Conservation (phyloP, 352 stramenopile species). For the Globisporangium perplexum region DNA sequence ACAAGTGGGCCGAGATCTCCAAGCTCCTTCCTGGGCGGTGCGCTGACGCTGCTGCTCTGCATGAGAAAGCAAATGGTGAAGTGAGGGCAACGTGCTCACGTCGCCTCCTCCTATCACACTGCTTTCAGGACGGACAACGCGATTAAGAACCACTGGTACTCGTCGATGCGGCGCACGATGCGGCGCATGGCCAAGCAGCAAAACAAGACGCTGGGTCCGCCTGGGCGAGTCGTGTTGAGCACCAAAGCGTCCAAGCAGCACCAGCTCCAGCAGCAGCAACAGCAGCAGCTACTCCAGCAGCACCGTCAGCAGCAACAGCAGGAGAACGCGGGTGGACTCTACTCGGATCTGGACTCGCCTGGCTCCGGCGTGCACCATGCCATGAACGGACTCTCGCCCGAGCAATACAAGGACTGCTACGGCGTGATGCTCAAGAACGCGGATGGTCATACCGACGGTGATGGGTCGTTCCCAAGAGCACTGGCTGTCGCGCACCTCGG, state of each 20-base stretch:
- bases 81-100: too few species aligned
- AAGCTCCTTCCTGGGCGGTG: constrained; percentile 92
- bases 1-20: constrained; percentile 98
- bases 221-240: constrained; percentile 11
- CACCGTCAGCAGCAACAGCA: constrained; percentile 6
- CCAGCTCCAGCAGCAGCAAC: constrained; percentile 9
- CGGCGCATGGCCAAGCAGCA: constrained; percentile 84
- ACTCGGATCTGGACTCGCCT: constrained; percentile 9
- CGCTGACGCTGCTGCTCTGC: neutral
- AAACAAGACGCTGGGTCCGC: constrained; percentile 56
- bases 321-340: constrained; percentile 1
- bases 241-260: constrained; percentile 29
- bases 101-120: neutral
- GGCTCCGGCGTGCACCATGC: constrained; percentile 18
- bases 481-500: neutral
- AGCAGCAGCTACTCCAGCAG: constrained; percentile 2
- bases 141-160: constrained; percentile 91
- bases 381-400: constrained; percentile 44
- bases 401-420: constrained; percentile 81
- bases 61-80: neutral
- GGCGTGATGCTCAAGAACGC: constrained; percentile 59
- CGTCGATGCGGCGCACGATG: constrained; percentile 89
- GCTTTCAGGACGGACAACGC: constrained; percentile 71
- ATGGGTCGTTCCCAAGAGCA: constrained; percentile 1
- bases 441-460: constrained; percentile 16